These are phyloP conservation scores for Mycena citricolor DNA, from an alignment of 1,284 basidiomycete genomes.

Conservation along the genomic window DNA sequence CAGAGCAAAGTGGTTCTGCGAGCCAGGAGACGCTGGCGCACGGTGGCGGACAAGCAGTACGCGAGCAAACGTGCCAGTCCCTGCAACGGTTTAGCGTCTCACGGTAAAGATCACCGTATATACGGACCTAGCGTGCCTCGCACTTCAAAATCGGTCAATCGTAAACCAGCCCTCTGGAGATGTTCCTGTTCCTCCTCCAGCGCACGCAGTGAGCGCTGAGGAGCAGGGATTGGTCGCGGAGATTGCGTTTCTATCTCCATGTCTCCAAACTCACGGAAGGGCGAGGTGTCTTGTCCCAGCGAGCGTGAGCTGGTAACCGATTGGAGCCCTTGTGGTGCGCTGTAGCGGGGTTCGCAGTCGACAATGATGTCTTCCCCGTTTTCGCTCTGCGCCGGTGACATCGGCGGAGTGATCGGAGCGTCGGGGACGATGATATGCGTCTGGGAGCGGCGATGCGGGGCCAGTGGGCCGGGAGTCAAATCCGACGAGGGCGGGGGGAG, in stretches of 20 bases:
- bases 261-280: conserved; percentile 21
- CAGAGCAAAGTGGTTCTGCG: conserved; percentile 81
- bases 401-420: conserved; percentile 57
- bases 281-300: conserved; percentile 11
- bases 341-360: conserved; percentile 32
- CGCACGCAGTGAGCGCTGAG: conserved; percentile 50
- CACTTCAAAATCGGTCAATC: conserved; percentile 77
- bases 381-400: conserved; percentile 50
- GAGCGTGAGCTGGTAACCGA: conserved; percentile 14
- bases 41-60: conserved; percentile 82
- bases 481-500: conserved; percentile 18
- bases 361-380: conserved; percentile 32
- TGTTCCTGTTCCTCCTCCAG: conserved; percentile 71
- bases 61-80: conserved; percentile 92
- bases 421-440: conserved; percentile 31
- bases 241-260: conserved; percentile 28
- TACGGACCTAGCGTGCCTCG: conserved; percentile 71
- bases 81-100: no score
- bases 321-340: conserved; percentile 22
- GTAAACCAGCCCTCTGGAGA: conserved; percentile 56
- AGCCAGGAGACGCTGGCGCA: conserved; percentile 43
- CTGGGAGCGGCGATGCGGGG: conserved; percentile 22
- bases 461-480: conserved; percentile 5
- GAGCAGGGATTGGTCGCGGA: conserved; percentile 26
- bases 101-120: conserved; percentile 12